Evolutionary conservation across 176 grass and related monocot species (phyloP).

Genomic region (Triticum urartu): DNA sequence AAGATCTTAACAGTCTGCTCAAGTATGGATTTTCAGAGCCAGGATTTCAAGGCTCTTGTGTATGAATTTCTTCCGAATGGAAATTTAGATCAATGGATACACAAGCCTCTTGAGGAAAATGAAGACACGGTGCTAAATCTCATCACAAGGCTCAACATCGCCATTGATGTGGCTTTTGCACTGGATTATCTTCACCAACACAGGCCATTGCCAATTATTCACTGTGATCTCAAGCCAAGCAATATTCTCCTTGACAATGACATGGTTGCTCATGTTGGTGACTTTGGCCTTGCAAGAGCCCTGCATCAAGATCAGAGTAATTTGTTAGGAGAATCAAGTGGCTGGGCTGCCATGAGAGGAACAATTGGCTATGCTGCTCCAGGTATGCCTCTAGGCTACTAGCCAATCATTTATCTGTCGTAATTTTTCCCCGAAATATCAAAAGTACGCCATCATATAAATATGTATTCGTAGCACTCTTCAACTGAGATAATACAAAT

Average conservation of each 20-base stretch:
- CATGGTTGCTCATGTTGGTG: slow-evolving; percentile 6
- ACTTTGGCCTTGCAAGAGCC: slow-evolving; percentile 31
- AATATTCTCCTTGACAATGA: too few relatives aligned
- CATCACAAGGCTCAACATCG: neutral
- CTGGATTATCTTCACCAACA: slow-evolving; percentile 26
- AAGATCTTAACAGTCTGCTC: slow-evolving; percentile 9
- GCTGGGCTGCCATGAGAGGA: slow-evolving; percentile 23
- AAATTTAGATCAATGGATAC: slow-evolving; percentile 20
- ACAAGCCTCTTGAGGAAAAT: neutral
- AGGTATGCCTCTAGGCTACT: neutral
- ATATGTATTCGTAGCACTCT: neutral
- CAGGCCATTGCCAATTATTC: neutral
- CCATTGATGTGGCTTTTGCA: slow-evolving; percentile 8
- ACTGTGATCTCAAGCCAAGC: neutral
- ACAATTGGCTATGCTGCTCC: slow-evolving; percentile 6
- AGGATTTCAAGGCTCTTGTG: slow-evolving; percentile 22
- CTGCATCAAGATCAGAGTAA: neutral
- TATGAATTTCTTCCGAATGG: slow-evolving; percentile 17
- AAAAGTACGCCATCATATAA: neutral
- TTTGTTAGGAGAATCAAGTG: neutral
- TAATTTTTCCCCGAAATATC: neutral
- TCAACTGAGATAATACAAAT: neutral
- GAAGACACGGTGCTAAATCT: neutral
- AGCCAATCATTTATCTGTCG: neutral
- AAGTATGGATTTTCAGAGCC: slow-evolving; percentile 2